Percentiles rank a stretch among this genome's conserved stretches.
These are phyloP conservation scores for Acanthamoeba healyi DNA, from an alignment of 208 protist genomes.

Conservation along the genomic window DNA sequence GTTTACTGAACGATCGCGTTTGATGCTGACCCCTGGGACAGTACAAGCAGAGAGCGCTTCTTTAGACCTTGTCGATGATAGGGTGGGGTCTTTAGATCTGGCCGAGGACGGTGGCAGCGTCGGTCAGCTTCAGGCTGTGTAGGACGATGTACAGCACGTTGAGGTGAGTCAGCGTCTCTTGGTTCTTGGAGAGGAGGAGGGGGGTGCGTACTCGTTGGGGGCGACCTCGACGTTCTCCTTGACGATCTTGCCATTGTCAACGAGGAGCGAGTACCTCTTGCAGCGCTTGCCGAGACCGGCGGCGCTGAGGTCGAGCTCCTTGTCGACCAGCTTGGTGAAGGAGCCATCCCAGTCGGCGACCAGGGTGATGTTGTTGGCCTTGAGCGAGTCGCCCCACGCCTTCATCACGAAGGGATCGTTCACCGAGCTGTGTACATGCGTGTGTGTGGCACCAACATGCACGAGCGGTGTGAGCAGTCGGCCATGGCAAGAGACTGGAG, in stretches of 20 bases:
- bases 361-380: conserved; percentile 53
- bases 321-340: conserved; percentile 72
- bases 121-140: conserved; percentile 23
- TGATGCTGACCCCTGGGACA: too few species aligned
- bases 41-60: too few species aligned
- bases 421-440: conserved; percentile 21
- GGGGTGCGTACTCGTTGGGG: conserved; percentile 37
- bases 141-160: not conserved
- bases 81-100: too few species aligned
- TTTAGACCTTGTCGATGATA: too few species aligned
- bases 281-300: conserved; percentile 71
- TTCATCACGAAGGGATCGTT: conserved; percentile 76
- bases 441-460: not conserved
- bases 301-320: conserved; percentile 71
- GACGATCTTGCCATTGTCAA: conserved; percentile 76
- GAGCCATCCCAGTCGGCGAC: conserved; percentile 68
- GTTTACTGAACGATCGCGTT: too few species aligned
- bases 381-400: conserved; percentile 70
- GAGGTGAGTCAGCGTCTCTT: not conserved
- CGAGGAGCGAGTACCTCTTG: conserved; percentile 69
- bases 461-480: not conserved
- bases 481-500: not conserved
- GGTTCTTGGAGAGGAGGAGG: too few species aligned
- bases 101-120: not conserved
- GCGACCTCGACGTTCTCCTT: conserved; percentile 62